Percentiles rank a stretch among this genome's conserved stretches.
These are phyloP conservation scores for Sporothrix luriei DNA, from an alignment of 2,329 filamentous ascomycete species.

Conservation along the genomic window DNA sequence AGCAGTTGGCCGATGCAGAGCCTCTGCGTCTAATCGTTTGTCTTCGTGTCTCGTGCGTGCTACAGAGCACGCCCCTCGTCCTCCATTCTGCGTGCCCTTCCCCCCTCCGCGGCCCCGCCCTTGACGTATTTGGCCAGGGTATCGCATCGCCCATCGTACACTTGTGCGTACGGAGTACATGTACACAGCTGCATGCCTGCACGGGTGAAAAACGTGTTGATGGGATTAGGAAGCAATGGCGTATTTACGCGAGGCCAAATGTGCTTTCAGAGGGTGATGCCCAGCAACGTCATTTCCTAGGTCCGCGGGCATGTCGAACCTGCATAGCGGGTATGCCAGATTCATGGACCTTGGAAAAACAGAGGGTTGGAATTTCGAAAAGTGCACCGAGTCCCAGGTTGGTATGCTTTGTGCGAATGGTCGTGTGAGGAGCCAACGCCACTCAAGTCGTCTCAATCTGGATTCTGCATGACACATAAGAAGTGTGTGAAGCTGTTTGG, in stretches of 20 bases:
- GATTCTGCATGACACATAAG: no score
- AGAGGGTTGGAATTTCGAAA: no score
- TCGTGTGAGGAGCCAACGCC: background rate
- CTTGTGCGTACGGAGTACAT: no score
- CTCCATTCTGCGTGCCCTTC: conserved; percentile 8
- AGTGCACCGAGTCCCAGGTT: no score
- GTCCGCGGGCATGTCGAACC: no score
- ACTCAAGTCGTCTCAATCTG: background rate
- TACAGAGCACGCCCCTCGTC: conserved; percentile 14
- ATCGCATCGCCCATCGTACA: background rate
- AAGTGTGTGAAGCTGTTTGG: background rate
- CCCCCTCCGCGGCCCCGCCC: conserved; percentile 4
- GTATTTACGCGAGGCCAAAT: background rate
- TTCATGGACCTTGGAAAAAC: no score
- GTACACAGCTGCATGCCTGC: background rate
- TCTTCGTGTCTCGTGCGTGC: conserved; percentile 4
- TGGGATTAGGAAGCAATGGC: background rate
- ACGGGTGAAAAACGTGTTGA: background rate
- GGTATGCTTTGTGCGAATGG: background rate
- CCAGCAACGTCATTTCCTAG: no score
- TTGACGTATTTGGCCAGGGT: background rate
- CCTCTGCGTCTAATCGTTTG: conserved; percentile 13
- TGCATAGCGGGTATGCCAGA: no score
- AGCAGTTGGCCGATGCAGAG: conserved; percentile 9
- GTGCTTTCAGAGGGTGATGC: background rate